phyloP scores from a whole-genome alignment of 495 filamentous ascomycete species.

The Xylaria telfairii region DNA sequence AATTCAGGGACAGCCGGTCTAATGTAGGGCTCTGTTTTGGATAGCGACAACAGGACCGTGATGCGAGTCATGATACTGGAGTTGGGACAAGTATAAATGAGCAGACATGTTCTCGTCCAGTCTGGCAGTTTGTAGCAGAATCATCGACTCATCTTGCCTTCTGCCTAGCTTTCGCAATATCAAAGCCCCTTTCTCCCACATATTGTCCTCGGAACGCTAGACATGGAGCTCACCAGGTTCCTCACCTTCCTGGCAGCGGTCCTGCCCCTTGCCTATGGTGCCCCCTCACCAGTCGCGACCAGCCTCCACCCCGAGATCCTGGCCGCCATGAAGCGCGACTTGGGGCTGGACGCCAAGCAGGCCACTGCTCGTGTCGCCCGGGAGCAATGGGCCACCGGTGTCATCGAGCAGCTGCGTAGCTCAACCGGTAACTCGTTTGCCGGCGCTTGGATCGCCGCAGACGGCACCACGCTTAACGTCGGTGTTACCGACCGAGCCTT shows the following conservation, averaged over 20 bases:
- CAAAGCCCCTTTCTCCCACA: constrained; percentile 28
- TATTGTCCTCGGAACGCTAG: constrained; percentile 31
- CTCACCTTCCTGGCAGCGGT: constrained; percentile 37
- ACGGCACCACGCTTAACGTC: constrained; percentile 33
- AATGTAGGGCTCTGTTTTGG: constrained; percentile 31
- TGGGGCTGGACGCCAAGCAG: constrained; percentile 35
- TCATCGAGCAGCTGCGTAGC: constrained; percentile 36
- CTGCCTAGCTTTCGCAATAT: constrained; percentile 30
- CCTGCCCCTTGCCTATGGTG: constrained; percentile 38
- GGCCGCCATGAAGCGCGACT: constrained; percentile 39
- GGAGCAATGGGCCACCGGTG: constrained; percentile 29
- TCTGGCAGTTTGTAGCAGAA: constrained; percentile 36
- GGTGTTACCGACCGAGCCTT: constrained; percentile 33
- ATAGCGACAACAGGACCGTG: constrained; percentile 32
- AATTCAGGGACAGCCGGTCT: constrained; percentile 29
- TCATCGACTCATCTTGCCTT: constrained; percentile 33
- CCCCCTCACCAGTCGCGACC: constrained; percentile 30
- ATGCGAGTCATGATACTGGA: constrained; percentile 32
- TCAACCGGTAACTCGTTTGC: constrained; percentile 33
- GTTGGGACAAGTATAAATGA: constrained; percentile 36
- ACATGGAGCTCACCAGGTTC: constrained; percentile 37
- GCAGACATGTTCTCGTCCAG: constrained; percentile 29
- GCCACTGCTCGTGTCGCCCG: constrained; percentile 35
- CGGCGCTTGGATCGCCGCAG: constrained; percentile 37
- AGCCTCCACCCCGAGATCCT: constrained; percentile 39